Base-by-base conservation (phyloP, 805 yeast genomes). In the Maudiozyma saulgeensis region DNA sequence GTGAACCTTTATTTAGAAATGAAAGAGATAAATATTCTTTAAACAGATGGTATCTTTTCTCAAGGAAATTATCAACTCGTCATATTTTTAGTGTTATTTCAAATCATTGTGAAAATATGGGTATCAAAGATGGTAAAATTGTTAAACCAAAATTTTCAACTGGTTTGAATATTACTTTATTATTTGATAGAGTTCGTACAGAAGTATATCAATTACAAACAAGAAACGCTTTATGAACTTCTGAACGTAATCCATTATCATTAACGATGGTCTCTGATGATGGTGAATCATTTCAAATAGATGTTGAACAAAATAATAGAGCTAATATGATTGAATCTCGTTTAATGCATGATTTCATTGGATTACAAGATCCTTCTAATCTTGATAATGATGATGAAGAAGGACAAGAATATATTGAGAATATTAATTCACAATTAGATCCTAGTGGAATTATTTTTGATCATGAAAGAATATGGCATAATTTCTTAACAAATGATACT, bases 151-250 rank as follows among this genome's bases (percentile, higher is more conserved):
- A 39, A 43, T 52, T 52, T 16, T 45, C 51, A 7, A 53, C 56
- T 9, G 53, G 51, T 13, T 38, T 53, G 12, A 46, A 52, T n/a
- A 55, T 56, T 25, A 46, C 47, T 13, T 49, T 50, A 26, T 46
- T 58, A 44, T 54, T 46, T 18, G 60, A 58, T 40, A 51, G 52
- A 23, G 61, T 61, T 23, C 53, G 67, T 46, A 54, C 59, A 0
- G 69, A 65, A 50, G 69, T 65, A 18, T 64, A 54, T 42, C 54
- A 59, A 45, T 51, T 64, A 42, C 69, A 64, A 47, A 57, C 66
- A 2, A 56, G 60, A 44, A 52, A 57, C 18, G 48, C 51, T 45
- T 31, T 64, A 21, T 41, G 62, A 8, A 45, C 46, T 1, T 23
- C 55, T 5, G 31, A 42, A 32, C 18, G 39, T 3, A 52, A 52